Percentiles rank a stretch among this genome's conserved stretches.
These are phyloP conservation scores for Mortierella sp. DNA, from an alignment of 371 early-diverging fungal genomes.

Conservation along the genomic window DNA sequence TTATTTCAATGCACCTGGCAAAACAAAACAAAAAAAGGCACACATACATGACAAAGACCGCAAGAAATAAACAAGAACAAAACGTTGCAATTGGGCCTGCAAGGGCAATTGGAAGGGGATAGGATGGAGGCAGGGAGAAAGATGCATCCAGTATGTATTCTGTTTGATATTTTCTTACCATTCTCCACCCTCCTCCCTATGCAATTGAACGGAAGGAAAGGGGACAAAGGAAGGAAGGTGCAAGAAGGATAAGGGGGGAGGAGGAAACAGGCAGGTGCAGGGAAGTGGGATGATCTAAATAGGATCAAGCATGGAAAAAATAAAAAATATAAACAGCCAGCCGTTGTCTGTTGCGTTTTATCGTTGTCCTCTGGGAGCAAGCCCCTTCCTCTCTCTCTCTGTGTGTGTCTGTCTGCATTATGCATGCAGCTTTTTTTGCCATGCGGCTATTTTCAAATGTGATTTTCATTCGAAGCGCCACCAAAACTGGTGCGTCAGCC, in stretches of 20 bases:
- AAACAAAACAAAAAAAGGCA: neutral
- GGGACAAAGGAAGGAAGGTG: neutral
- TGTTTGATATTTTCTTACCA: slow-evolving; percentile 4
- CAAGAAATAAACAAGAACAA: neutral
- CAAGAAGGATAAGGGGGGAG: neutral
- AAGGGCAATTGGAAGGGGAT: slow-evolving; percentile 10
- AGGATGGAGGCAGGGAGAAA: slow-evolving; percentile 12
- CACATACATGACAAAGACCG: neutral
- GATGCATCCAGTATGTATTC: neutral
- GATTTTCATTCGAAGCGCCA: neutral
- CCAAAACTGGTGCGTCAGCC: neutral
- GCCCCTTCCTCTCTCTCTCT: neutral
- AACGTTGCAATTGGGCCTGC: neutral
- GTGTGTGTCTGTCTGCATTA: neutral
- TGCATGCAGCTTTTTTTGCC: neutral
- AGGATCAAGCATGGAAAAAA: neutral
- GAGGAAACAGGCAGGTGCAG: neutral
- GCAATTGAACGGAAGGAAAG: neutral
- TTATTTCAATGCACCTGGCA: neutral
- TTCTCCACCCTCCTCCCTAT: neutral
- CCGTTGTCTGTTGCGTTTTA: neutral
- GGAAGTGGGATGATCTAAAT: slow-evolving; percentile 4
- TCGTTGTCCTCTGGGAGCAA: neutral
- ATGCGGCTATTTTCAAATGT: neutral
- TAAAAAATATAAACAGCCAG: neutral